These are phyloP conservation scores for Luvunga scandens DNA, from an alignment of 345 rosid genomes.

Conservation along the genomic window DNA sequence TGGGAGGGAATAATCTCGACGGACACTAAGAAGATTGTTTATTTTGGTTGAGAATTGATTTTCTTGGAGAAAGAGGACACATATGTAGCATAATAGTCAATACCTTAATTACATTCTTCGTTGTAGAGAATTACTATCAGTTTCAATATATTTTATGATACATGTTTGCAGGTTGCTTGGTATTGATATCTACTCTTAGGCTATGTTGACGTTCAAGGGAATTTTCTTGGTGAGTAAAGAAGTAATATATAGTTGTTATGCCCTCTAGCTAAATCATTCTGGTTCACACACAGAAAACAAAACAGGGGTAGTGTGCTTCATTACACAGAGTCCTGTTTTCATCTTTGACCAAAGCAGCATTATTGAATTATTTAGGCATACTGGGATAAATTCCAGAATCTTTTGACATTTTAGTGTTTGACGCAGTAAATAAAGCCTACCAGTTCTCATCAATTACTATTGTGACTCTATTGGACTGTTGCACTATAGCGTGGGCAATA, in stretches of 20 bases:
- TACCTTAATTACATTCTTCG: too few relatives aligned
- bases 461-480: conserved; percentile 60
- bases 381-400: background rate
- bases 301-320: background rate
- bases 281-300: background rate
- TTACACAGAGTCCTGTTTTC: too few relatives aligned
- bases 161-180: conserved; percentile 43
- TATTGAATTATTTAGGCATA: background rate
- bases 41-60: background rate
- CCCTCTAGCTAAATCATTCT: background rate
- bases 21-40: background rate
- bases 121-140: background rate
- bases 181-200: conserved; percentile 64
- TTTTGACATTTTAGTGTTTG: background rate
- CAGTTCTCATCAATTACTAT: conserved; percentile 63
- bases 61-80: background rate
- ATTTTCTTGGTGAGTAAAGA: conserved; percentile 47
- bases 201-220: conserved; percentile 62
- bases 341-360: background rate
- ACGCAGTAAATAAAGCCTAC: conserved; percentile 61
- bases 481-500: conserved; percentile 52
- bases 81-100: background rate
- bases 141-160: background rate
- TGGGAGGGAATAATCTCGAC: background rate
- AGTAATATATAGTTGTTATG: too few relatives aligned